Evolutionary conservation across 2,329 filamentous ascomycete species (phyloP), one percentile per base, ranked within the genome.

Genomic region (Exophiala lecanii-corni): DNA sequence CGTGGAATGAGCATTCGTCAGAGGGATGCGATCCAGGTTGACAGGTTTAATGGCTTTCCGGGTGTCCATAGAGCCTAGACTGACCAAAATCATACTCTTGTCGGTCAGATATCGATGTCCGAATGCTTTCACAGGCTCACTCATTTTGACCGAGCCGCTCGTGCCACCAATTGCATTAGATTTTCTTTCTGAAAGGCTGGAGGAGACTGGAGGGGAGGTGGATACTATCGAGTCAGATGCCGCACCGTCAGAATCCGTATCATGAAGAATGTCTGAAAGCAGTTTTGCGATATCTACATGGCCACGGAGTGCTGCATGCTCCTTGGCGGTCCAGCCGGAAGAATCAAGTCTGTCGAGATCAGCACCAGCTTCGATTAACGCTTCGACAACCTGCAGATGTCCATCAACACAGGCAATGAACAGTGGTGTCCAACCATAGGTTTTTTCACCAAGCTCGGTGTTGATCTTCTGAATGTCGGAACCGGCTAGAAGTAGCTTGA

Each of bases 361-460:
- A 0, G 88, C 87, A 1, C 87, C 87, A 16, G 84, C 83, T 36
- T 83, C 77, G 30, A 94, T 76, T 3, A 98, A 73, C 17, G 92
- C 71, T 58, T 89, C 76, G 1, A 86, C 86, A 30, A 95, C 79
- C 0, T 75, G 67, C 9, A 88, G 64, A 52, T 89, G 84, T 0
- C 91, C 91, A 58, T 98, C 89, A 2, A 97, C 91, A 41, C 85
- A 86, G 7, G 91, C 87, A 51, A 95, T 84, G 59, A 95, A 92
- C 9, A 98, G 71, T n/a, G 92, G 87, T 1, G 92, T 96, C 91
- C 92, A 98, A 2, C 84, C 81, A 59, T 94, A 97, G 0, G 84
- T 84, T 41, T 84, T 85, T 60, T 98, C 92, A 0, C 76, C 68
- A 25, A 94, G 68, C 56, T 95, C 84, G 1, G 89, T 69, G 49